A percentile compares a stretch with the other conserved stretches of the same genome.
These are phyloP conservation scores for Backusella australiensis DNA, from an alignment of 192 early-diverging fungal species.

Conservation along the genomic window DNA sequence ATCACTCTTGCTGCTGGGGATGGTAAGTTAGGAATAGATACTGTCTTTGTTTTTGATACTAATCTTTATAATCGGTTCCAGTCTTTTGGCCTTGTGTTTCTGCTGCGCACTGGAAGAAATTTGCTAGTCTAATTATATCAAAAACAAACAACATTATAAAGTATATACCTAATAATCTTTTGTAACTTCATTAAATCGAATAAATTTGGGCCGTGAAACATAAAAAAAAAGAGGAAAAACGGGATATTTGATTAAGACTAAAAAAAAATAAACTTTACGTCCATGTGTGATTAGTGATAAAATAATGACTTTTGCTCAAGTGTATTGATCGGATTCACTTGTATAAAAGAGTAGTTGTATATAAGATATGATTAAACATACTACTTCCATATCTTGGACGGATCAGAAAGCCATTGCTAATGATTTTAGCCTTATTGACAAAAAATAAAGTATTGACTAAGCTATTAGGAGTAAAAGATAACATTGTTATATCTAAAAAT, in stretches of 20 bases:
- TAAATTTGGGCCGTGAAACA: not conserved
- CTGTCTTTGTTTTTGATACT: not conserved
- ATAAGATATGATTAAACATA: too few relatives aligned
- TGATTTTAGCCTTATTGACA: too few relatives aligned
- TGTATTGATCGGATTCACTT: not conserved
- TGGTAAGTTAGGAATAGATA: constrained; percentile 12
- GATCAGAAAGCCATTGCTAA: too few relatives aligned
- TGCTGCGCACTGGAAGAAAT: constrained; percentile 16
- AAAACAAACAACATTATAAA: not conserved
- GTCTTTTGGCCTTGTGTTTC: constrained; percentile 13
- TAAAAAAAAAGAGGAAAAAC: constrained; percentile 3
- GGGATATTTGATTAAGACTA: not conserved
- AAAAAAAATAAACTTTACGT: not conserved
- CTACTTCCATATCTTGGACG: too few relatives aligned
- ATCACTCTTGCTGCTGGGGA: constrained; percentile 18
- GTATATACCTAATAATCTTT: not conserved
- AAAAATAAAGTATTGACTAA: too few relatives aligned
- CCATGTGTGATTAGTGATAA: not conserved
- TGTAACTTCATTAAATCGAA: not conserved
- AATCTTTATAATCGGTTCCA: not conserved
- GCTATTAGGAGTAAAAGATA: too few relatives aligned
- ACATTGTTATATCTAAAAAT: too few relatives aligned
- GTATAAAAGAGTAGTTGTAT: too few relatives aligned
- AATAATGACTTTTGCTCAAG: not conserved
- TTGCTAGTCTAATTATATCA: not conserved